phyloP scores from a whole-genome alignment of 441 rosid species.

The Melastoma candidum region DNA sequence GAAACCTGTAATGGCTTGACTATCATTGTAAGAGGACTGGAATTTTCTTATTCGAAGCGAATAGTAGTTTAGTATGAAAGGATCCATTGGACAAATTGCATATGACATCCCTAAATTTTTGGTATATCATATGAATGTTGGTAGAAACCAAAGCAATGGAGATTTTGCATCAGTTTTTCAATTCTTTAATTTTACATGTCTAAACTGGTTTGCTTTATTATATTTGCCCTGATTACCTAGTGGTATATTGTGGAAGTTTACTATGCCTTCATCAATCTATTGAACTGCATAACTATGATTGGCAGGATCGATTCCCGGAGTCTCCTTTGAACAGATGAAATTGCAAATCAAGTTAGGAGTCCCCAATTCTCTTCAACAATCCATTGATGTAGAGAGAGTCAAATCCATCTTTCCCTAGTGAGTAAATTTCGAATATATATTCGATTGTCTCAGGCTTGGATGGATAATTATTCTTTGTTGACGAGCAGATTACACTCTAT shows the following conservation, averaged over 20 bases:
- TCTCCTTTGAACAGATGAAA: conserved; percentile 77
- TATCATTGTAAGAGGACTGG: no score
- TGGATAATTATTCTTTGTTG: neutral
- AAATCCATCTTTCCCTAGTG: conserved; percentile 91
- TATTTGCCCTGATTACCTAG: neutral
- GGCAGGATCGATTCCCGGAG: conserved; percentile 84
- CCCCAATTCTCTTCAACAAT: conserved; percentile 71
- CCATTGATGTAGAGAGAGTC: conserved; percentile 57
- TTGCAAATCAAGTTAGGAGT: conserved; percentile 81
- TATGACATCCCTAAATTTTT: no score
- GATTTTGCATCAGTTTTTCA: no score
- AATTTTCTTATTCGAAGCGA: no score
- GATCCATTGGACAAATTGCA: no score
- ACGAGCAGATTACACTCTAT: neutral
- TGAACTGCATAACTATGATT: neutral
- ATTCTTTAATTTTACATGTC: no score
- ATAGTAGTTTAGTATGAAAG: no score
- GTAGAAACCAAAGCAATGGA: neutral
- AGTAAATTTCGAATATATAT: conserved; percentile 17
- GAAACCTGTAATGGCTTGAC: no score
- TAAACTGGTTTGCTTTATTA: no score
- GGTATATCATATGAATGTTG: neutral
- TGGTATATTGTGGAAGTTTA: neutral
- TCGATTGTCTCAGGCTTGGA: neutral
- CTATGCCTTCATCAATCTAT: conserved; percentile 1